Evolutionary conservation across 2,329 filamentous ascomycete species (phyloP).

Genomic region (Mycosphaerella sp.): DNA sequence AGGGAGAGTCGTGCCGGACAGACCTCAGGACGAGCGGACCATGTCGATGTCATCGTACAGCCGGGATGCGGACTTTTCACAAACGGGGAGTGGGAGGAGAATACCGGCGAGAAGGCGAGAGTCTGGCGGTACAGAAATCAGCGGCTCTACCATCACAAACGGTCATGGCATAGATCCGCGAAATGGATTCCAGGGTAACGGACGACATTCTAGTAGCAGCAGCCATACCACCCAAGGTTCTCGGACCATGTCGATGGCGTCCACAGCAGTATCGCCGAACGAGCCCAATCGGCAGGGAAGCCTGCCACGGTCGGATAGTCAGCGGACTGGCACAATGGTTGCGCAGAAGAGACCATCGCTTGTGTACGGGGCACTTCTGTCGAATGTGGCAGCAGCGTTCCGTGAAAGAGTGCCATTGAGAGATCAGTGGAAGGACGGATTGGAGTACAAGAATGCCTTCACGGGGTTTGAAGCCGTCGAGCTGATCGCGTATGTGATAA

Average conservation of each 20-base stretch:
- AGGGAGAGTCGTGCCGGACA: slow-evolving; percentile 82
- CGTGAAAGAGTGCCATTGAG: slow-evolving; percentile 77
- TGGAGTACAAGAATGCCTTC: slow-evolving; percentile 96
- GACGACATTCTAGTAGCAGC: slow-evolving; percentile 25
- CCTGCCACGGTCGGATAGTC: slow-evolving; percentile 35
- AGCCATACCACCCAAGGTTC: slow-evolving; percentile 41
- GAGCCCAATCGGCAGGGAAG: slow-evolving; percentile 25
- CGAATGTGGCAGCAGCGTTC: slow-evolving; percentile 89
- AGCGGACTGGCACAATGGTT: slow-evolving; percentile 41
- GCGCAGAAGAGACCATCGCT: slow-evolving; percentile 67
- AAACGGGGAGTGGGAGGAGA: slow-evolving; percentile 87
- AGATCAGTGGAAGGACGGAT: slow-evolving; percentile 90
- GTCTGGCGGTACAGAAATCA: slow-evolving; percentile 36
- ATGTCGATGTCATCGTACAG: slow-evolving; percentile 92
- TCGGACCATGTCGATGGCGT: slow-evolving; percentile 89
- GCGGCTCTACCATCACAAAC: slow-evolving; percentile 27
- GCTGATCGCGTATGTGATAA: slow-evolving; percentile 91
- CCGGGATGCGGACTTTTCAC: slow-evolving; percentile 67
- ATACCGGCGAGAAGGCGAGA: slow-evolving; percentile 71
- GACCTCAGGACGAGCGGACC: slow-evolving; percentile 74
- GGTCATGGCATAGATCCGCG: slow-evolving; percentile 25
- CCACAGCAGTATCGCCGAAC: slow-evolving; percentile 57
- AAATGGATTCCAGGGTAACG: slow-evolving; percentile 21
- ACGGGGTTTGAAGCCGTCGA: slow-evolving; percentile 94
- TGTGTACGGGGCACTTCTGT: slow-evolving; percentile 88